Evolutionary conservation across 2,329 filamentous ascomycete genomes (phyloP).

Genomic region (Trichoderma arundinaceum): DNA sequence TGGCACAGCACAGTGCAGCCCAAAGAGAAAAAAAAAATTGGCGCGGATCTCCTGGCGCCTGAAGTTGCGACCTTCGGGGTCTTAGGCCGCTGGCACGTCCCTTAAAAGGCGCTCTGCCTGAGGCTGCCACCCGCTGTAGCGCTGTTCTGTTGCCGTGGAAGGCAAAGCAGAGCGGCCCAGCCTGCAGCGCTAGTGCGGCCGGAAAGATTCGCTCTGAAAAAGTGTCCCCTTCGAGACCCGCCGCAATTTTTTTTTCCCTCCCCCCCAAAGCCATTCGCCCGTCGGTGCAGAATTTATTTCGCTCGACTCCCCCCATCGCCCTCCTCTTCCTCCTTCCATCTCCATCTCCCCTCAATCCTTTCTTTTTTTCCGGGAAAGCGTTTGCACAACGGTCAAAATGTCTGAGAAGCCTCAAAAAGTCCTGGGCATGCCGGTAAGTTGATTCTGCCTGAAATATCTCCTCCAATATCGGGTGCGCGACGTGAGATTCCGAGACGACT

Average conservation of each 20-base stretch:
- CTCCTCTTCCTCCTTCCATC: conserved; percentile 53
- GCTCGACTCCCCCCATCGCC: conserved; percentile 49
- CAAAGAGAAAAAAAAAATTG: conserved; percentile 8
- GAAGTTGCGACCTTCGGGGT: neutral
- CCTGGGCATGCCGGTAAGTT: conserved; percentile 71
- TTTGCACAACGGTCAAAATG: conserved; percentile 57
- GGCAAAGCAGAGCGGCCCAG: conserved; percentile 30
- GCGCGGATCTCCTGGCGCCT: conserved; percentile 28
- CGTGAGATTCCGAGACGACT: conserved; percentile 18
- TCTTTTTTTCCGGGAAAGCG: conserved; percentile 52
- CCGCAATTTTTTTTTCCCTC: conserved; percentile 58
- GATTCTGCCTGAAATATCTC: conserved; percentile 40
- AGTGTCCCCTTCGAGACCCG: conserved; percentile 52
- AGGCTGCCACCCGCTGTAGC: conserved; percentile 40
- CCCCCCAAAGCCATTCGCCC: conserved; percentile 51
- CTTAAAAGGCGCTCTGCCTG: conserved; percentile 38
- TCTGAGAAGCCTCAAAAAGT: conserved; percentile 62
- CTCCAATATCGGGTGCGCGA: conserved; percentile 33
- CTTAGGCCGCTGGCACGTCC: conserved; percentile 17
- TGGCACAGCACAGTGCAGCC: conserved; percentile 25
- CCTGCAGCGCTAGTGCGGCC: conserved; percentile 43
- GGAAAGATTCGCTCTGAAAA: conserved; percentile 50
- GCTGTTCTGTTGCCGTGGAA: conserved; percentile 42
- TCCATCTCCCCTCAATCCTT: conserved; percentile 68
- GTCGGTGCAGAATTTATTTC: conserved; percentile 55